These are phyloP conservation scores for Magnolia sinica DNA, from an alignment of 164 flowering plant species.

Conservation along the genomic window DNA sequence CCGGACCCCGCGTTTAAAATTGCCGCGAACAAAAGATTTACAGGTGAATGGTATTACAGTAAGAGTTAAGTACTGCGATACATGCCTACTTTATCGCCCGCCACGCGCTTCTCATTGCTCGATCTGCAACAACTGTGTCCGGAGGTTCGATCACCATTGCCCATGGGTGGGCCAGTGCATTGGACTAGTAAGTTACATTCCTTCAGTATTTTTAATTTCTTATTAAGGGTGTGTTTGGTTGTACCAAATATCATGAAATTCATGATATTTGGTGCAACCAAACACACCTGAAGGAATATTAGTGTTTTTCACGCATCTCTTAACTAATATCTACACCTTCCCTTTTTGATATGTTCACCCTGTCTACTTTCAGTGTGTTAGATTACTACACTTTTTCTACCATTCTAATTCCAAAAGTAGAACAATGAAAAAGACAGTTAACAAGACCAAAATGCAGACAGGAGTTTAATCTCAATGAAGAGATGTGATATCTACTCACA, in stretches of 20 bases:
- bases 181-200: slow-evolving; percentile 60
- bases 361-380: too few species aligned
- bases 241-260: too few species aligned
- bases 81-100: slow-evolving; percentile 85
- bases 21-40: slow-evolving; percentile 74
- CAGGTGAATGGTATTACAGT: slow-evolving; percentile 60
- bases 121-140: slow-evolving; percentile 95
- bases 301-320: too few species aligned
- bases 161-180: slow-evolving; percentile 99
- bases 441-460: background rate
- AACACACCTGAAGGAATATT: too few species aligned
- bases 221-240: background rate
- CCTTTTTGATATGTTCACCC: too few species aligned
- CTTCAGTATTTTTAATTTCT: background rate
- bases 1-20: slow-evolving; percentile 48
- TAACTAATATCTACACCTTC: too few species aligned
- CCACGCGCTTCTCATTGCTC: slow-evolving; percentile 95
- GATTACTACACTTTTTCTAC: too few species aligned
- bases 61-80: slow-evolving; percentile 85
- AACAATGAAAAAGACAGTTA: background rate
- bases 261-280: too few species aligned
- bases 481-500: background rate
- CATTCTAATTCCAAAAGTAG: too few species aligned
- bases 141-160: slow-evolving; percentile 92
- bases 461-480: background rate